A percentile compares a stretch with the other conserved stretches of the same genome.
These are phyloP conservation scores for Silybum marianum DNA, from an alignment of 129 eudicot species.

Conservation along the genomic window DNA sequence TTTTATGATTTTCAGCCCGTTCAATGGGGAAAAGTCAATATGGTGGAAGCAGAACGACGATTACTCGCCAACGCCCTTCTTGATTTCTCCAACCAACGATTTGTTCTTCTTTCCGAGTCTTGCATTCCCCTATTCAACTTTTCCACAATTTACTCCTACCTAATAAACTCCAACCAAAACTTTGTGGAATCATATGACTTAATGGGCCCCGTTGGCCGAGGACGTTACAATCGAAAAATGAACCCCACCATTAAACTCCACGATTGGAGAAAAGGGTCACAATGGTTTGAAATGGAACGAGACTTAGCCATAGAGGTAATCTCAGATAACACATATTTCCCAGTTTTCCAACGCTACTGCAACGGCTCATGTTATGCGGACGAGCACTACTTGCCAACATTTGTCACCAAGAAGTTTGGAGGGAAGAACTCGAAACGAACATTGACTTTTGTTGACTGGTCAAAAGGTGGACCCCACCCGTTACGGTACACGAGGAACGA, in stretches of 20 bases:
- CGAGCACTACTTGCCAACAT: slow-evolving; percentile 86
- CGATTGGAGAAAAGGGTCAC: slow-evolving; percentile 90
- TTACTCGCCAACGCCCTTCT: slow-evolving; percentile 86
- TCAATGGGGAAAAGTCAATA: slow-evolving; percentile 76
- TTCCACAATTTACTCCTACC: slow-evolving; percentile 64
- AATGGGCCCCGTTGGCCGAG: slow-evolving; percentile 63
- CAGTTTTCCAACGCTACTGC: slow-evolving; percentile 58
- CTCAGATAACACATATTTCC: slow-evolving; percentile 53
- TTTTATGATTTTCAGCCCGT: slow-evolving; percentile 48
- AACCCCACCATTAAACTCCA: slow-evolving; percentile 50
- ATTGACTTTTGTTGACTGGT: slow-evolving; percentile 86
- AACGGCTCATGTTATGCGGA: slow-evolving; percentile 65
- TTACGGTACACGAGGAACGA: slow-evolving; percentile 47
- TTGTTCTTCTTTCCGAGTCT: slow-evolving; percentile 89
- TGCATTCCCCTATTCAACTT: slow-evolving; percentile 90
- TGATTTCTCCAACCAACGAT: slow-evolving; percentile 74
- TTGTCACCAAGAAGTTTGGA: slow-evolving; percentile 48
- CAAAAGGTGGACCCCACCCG: slow-evolving; percentile 87
- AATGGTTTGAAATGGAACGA: slow-evolving; percentile 80
- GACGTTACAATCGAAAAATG: slow-evolving; percentile 64
- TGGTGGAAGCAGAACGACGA: slow-evolving; percentile 85
- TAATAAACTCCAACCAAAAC: slow-evolving; percentile 57
- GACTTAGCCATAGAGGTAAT: slow-evolving; percentile 63
- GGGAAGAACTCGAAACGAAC: slow-evolving; percentile 59
- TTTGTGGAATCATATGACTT: slow-evolving; percentile 70